Evolutionary conservation across 768 basidiomycete species (phyloP), one percentile per base, ranked within the genome.

Genomic region (Rhizopogon vulgaris): DNA sequence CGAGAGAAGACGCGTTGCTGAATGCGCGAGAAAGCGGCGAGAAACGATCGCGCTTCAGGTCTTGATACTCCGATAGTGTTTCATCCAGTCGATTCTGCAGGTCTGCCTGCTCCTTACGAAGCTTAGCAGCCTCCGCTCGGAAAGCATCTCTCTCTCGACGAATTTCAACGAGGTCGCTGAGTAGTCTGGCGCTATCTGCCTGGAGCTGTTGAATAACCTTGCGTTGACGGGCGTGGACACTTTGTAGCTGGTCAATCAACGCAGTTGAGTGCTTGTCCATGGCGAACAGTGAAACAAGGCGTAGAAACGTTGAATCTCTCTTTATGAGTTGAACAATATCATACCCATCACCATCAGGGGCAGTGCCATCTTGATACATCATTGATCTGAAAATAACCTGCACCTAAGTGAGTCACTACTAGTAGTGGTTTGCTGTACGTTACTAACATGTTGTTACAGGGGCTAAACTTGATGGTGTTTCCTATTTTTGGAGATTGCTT

Each of bases 121-220:
- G 37, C 15, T 52, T 60, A 6, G 57, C 63, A 0, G 40, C 57
- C 38, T 65, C 61, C 46, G 51, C 55, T 12, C 57, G 58, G 42
- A 62, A 67, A 6, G 27, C 32, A 24, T 67, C 65, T 28, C 65
- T 58, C 46, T 65, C 64, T 27, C 54, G 63, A 25, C 65, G 65
- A 14, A 67, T 22, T 9, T 67, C 60, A 4, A 15, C 55, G 18
- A 67, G 60, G n/a, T 65, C 61, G 27, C 48, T 48, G 32, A 67
- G 55, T 5, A 57, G 51, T 25, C 65, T 54, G 2, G 57, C 52
- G 10, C 57, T 58, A n/a, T 66, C 64, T 1, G 53, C 62, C 38
- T 65, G 64, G 11, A 65, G 56, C 25, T 64, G 60, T 36, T 62
- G 63, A 17, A 65, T 63, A 41, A 56, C 36, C 12, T 49, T 60